Evolutionary conservation across 108 stramenopile genomes (phyloP).

Genomic region (Aurantiochytrium sp.): DNA sequence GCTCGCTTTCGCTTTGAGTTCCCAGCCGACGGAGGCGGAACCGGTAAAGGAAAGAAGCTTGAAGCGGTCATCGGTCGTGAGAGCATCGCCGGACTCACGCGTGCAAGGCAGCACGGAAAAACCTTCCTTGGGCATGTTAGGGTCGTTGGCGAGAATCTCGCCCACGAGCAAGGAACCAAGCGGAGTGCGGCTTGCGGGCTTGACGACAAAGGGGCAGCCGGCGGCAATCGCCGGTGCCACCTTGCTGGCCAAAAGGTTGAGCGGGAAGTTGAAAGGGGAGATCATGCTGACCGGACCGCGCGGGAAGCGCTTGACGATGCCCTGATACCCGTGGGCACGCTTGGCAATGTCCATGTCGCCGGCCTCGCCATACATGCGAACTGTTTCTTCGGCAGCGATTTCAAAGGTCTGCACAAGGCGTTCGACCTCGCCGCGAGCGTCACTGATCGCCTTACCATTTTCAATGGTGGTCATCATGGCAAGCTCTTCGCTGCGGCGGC

Average conservation of each 20-base stretch:
- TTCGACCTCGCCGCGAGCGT: conserved; percentile 22
- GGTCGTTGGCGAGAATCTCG: conserved; percentile 26
- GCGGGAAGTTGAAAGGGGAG: conserved; percentile 27
- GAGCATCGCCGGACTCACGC: conserved; percentile 20
- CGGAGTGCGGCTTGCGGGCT: conserved; percentile 30
- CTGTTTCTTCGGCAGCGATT: conserved; percentile 29
- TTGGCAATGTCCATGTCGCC: conserved; percentile 7
- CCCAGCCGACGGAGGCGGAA: background rate
- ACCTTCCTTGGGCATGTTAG: conserved; percentile 26
- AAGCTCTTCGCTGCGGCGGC: conserved; percentile 22
- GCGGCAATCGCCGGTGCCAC: conserved; percentile 38
- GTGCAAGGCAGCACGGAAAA: conserved; percentile 25
- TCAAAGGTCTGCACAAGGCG: conserved; percentile 28
- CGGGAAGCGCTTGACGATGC: conserved; percentile 23
- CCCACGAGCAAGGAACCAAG: conserved; percentile 22
- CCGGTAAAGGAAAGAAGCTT: conserved; percentile 28
- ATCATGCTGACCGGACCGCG: conserved; percentile 22
- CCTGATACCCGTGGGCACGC: background rate
- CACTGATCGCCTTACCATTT: conserved; percentile 24
- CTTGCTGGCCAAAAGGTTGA: conserved; percentile 31
- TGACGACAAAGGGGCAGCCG: conserved; percentile 33
- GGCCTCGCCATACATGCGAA: conserved; percentile 27
- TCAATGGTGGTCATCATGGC: conserved; percentile 23
- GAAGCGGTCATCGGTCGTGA: conserved; percentile 30
- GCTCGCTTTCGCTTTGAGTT: background rate